These are phyloP conservation scores for Chaetomium globosum DNA, from an alignment of 2,329 filamentous ascomycete genomes.

Conservation along the genomic window DNA sequence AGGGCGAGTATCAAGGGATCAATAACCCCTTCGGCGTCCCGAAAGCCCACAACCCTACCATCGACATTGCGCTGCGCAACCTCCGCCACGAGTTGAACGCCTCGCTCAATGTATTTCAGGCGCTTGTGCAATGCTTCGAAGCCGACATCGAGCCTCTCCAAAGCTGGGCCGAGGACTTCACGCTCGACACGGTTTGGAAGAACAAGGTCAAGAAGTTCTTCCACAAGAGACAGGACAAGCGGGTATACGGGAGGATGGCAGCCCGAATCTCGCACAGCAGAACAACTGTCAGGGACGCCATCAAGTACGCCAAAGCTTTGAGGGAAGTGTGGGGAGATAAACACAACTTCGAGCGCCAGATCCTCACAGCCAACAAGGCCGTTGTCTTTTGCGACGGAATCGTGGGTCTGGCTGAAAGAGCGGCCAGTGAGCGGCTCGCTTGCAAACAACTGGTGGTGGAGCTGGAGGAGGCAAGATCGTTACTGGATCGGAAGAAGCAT, in stretches of 20 bases:
- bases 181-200: slow-evolving; percentile 30
- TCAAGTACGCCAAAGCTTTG: slow-evolving; percentile 16
- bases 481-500: slow-evolving; percentile 26
- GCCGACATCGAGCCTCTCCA: slow-evolving; percentile 19
- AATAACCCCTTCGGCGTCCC: slow-evolving; percentile 4
- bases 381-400: slow-evolving; percentile 27
- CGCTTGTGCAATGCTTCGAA: slow-evolving; percentile 25
- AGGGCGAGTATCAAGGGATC: slow-evolving; percentile 3
- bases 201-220: slow-evolving; percentile 26
- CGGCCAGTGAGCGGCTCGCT: slow-evolving; percentile 21
- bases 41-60: slow-evolving; percentile 8
- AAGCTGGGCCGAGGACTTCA: slow-evolving; percentile 27
- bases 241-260: slow-evolving; percentile 15
- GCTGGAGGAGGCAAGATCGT: slow-evolving; percentile 22
- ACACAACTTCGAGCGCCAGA: slow-evolving; percentile 25
- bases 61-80: slow-evolving; percentile 26
- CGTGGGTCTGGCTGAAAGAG: slow-evolving; percentile 25
- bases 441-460: slow-evolving; percentile 29
- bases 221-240: slow-evolving; percentile 16
- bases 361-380: slow-evolving; percentile 28
- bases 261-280: slow-evolving; percentile 7
- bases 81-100: slow-evolving; percentile 23
- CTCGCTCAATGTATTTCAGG: slow-evolving; percentile 22
- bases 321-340: slow-evolving; percentile 9
- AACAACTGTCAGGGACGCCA: slow-evolving; percentile 16